Evolutionary conservation across 2,329 filamentous ascomycete species (phyloP), one percentile per base, ranked within the genome.

Genomic region (Fusarium humuli): DNA sequence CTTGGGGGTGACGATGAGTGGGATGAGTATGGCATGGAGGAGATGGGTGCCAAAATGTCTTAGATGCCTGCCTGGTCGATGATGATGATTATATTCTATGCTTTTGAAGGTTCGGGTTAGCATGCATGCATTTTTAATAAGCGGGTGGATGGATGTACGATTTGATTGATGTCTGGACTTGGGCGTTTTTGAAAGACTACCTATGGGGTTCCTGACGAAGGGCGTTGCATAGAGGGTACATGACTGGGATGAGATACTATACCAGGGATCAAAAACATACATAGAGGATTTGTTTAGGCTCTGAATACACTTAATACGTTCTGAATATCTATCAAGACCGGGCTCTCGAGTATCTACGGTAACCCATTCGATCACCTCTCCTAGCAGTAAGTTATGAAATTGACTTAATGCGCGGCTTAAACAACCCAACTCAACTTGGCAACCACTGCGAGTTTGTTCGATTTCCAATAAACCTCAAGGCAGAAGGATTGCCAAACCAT

Each of bases 11-110:
- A 84, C 67, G 88, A 90, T 49, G 88, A 89, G 63, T 88, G 85
- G 83, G 87, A 89, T 73, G 86, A 88, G 76, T 82, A 86, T 74
- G 85, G 85, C 10, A 85, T 84, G 61, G 91, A 92, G 77, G 92
- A 94, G 81, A 86, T 92, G 85, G 91, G 90, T 3, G 85, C 87
- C 66, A 94, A 94, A 82, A 84, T 87, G 80, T 90, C 86, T 32
- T 80, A 71, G 58, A 22, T 62, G 32, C 18, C 37, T 47, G 3
- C 34, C 34, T 37, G 10, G 34, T 12, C 18, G 32, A 12, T 34
- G 27, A 42, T 29, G 23, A 47, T 49, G 34, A 37, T 71, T 71
- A 29, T 22, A 34, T 69, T 53, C 52, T 56, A 48, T 45, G 45
- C 40, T 54, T 66, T 18, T 57, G 6, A 20, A 20, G 34, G 29